A percentile compares a stretch with the other conserved stretches of the same genome.
Evolutionary conservation across 2,329 filamentous ascomycete species (phyloP).

Genomic region (Pestalotiopsis sp.): DNA sequence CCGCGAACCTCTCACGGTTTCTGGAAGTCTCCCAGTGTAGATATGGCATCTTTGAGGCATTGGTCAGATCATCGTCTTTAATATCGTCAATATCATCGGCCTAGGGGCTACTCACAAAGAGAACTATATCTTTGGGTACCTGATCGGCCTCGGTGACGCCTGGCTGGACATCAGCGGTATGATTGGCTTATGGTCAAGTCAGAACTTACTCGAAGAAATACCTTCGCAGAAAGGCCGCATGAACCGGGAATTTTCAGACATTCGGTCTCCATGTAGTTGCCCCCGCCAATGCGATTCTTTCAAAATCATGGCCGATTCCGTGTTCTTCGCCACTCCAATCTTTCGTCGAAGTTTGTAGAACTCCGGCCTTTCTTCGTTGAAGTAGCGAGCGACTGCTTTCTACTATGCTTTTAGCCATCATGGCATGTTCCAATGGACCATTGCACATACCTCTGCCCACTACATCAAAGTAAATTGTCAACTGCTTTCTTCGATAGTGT

Average conservation of each 20-base stretch:
- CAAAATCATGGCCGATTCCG: not conserved
- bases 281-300: slow-evolving; percentile 2
- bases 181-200: no score
- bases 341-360: not conserved
- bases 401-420: not conserved
- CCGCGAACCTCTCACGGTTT: not conserved
- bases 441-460: slow-evolving; percentile 8
- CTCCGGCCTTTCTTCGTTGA: not conserved
- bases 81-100: not conserved
- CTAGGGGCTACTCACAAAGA: not conserved
- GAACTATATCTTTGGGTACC: not conserved
- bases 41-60: slow-evolving; percentile 5
- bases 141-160: not conserved
- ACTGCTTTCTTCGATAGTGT: no score
- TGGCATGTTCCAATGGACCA: not conserved
- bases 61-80: not conserved
- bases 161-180: no score
- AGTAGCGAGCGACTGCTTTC: slow-evolving; percentile 8
- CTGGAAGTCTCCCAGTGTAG: slow-evolving; percentile 9
- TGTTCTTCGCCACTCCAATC: not conserved
- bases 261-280: slow-evolving; percentile 1
- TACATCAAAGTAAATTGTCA: not conserved
- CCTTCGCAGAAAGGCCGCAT: not conserved
- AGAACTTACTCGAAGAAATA: not conserved
- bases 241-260: not conserved